These are phyloP conservation scores for Bacidia rubella DNA, from an alignment of 495 filamentous ascomycete genomes.

Conservation along the genomic window DNA sequence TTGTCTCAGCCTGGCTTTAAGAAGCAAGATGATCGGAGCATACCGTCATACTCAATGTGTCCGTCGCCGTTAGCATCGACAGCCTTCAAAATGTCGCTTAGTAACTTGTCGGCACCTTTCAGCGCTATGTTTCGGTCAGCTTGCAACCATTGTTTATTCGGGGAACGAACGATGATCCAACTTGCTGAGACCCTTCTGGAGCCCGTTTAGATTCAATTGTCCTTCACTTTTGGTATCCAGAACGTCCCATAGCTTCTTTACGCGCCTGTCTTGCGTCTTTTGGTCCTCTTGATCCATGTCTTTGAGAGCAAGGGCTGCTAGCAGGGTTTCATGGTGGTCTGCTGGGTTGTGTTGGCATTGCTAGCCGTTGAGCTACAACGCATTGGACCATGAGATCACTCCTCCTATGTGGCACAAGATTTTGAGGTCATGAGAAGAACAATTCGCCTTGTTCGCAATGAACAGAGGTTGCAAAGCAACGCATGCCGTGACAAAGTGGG, in stretches of 20 bases:
- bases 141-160: constrained; percentile 6
- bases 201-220: constrained; percentile 63
- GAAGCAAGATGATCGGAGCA: constrained; percentile 5
- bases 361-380: not conserved
- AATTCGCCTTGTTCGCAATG: too few relatives aligned
- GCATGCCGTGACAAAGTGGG: not conserved
- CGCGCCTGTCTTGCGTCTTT: constrained; percentile 58
- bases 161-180: constrained; percentile 78
- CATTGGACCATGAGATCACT: too few relatives aligned
- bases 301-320: constrained; percentile 1
- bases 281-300: constrained; percentile 43
- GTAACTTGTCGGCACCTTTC: constrained; percentile 83
- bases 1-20: not conserved
- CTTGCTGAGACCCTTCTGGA: constrained; percentile 71
- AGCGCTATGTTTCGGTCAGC: constrained; percentile 45
- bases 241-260: constrained; percentile 65
- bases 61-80: constrained; percentile 84
- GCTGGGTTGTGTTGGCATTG: not conserved
- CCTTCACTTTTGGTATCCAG: constrained; percentile 66
- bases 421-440: too few relatives aligned
- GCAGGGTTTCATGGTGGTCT: constrained; percentile 8
- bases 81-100: constrained; percentile 59
- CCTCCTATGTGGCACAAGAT: too few relatives aligned
- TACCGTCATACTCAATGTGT: constrained; percentile 79
- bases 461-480: too few relatives aligned